Evolutionary conservation across 441 rosid genomes (phyloP), one percentile per base, ranked within the genome.

Genomic region (Pelargonium australe): DNA sequence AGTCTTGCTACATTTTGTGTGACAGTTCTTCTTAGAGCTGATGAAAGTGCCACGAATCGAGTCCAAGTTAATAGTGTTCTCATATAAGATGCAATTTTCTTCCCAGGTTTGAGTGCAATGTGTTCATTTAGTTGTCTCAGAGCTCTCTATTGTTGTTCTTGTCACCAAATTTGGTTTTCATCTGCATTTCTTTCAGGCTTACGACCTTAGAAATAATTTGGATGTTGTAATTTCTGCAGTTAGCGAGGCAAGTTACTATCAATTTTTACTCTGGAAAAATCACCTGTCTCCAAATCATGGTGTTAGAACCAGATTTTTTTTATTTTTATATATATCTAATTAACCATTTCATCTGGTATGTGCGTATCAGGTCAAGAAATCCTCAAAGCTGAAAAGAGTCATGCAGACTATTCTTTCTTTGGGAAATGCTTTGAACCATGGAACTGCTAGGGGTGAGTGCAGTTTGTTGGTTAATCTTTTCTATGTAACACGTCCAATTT

Each of bases 361-460:
- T 74, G 60, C 66, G 72, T 67, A 65, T 74, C 89, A 93, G 98
- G 81, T 89, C 72, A 86, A 88, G 76, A 78, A 83, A 73, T 93
- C 97, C 3, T 76, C 61, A 71, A 93, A 89, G 81, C 77, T 93
- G 80, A 93, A 82, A 85, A 81, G 90, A 81, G 84, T 91, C 68
- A 85, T 93, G 97, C 95, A 91, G 78, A 85, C 91, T 67, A 87
- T 93, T 79, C 98, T 93, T 75, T 89, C 91, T 68, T 75, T 93
- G 76, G 98, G 97, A 55, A 93, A 91, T 80, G 96, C 97, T 55
- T 83, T 92, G 84, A 92, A 92, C 85, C 92, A 87, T 23, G 98
- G 98, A 77, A 90, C 96, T 77, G 95, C 98, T 68, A 85, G 98
- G 85, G 98, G 98, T 93, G 80, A 84, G 88, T 69, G 76, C 70